phyloP scores from a whole-genome alignment of 208 protist genomes.

The Kentomonas sorsogonicus region DNA sequence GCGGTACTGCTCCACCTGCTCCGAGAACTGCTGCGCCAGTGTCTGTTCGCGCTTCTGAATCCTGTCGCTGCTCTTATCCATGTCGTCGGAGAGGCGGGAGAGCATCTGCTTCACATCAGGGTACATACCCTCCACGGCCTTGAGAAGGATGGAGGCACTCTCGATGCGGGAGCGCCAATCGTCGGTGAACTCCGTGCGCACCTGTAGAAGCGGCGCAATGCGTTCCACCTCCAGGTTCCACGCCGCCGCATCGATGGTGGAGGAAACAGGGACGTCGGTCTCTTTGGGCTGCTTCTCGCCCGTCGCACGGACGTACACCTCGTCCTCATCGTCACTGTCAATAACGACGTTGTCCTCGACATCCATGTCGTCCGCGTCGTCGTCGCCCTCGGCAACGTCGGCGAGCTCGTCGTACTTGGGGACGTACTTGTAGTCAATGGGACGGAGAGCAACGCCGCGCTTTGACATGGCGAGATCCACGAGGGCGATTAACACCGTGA shows the following conservation, averaged over 20 bases:
- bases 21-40: conserved; percentile 85
- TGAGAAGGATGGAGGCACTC: conserved; percentile 69
- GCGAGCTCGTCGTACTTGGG: conserved; percentile 79
- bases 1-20: conserved; percentile 84
- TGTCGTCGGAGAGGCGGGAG: conserved; percentile 66
- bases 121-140: conserved; percentile 87
- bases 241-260: conserved; percentile 73
- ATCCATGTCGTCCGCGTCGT: conserved; percentile 40
- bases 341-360: conserved; percentile 84
- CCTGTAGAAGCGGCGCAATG: conserved; percentile 75
- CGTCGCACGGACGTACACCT: conserved; percentile 58
- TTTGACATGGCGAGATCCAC: conserved; percentile 64
- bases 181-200: conserved; percentile 46
- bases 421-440: conserved; percentile 71
- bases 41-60: conserved; percentile 89
- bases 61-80: conserved; percentile 81
- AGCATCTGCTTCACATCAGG: conserved; percentile 86
- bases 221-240: conserved; percentile 89
- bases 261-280: conserved; percentile 32
- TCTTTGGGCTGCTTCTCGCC: conserved; percentile 35
- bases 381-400: conserved; percentile 64
- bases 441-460: conserved; percentile 47
- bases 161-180: conserved; percentile 86
- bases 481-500: conserved; percentile 64
- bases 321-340: conserved; percentile 85